Conservation (phyloP, 2,329 filamentous ascomycete species). For the Colletotrichum tamarilloi region DNA sequence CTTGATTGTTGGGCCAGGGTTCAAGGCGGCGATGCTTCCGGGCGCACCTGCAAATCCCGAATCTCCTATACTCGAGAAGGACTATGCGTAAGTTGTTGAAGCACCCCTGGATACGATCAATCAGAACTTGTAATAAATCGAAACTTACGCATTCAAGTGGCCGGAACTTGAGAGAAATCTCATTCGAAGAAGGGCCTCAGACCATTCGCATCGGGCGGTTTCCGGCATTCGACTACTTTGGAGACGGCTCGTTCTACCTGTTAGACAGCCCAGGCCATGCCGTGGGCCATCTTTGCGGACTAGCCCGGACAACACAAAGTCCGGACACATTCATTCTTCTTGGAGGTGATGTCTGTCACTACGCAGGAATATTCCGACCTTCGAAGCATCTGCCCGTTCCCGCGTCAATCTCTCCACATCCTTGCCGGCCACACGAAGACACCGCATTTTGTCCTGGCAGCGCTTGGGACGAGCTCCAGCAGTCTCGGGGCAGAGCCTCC, state of each 20-base stretch:
- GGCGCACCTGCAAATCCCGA: background rate
- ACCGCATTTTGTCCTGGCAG: constrained; percentile 36
- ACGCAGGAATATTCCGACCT: constrained; percentile 50
- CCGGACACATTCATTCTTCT: constrained; percentile 53
- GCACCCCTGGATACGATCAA: background rate
- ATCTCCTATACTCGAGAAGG: background rate
- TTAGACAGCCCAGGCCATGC: constrained; percentile 54
- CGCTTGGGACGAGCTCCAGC: constrained; percentile 39
- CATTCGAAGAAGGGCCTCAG: constrained; percentile 38
- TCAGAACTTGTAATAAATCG: background rate
- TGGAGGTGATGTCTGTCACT: constrained; percentile 56
- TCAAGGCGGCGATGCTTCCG: background rate
- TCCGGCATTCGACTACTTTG: constrained; percentile 54
- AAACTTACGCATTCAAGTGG: background rate
- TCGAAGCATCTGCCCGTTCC: constrained; percentile 48
- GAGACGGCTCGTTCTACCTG: constrained; percentile 54
- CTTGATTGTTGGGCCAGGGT: background rate
- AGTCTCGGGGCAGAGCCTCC: constrained; percentile 35
- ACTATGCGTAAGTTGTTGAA: background rate
- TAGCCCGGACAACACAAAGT: constrained; percentile 49
- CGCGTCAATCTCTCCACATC: constrained; percentile 39
- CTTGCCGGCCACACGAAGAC: constrained; percentile 28
- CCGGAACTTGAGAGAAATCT: constrained; percentile 43
- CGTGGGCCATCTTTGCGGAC: constrained; percentile 52
- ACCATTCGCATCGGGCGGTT: constrained; percentile 48